phyloP scores from a whole-genome alignment of 352 stramenopile genomes.

The Pythium graminicola region DNA sequence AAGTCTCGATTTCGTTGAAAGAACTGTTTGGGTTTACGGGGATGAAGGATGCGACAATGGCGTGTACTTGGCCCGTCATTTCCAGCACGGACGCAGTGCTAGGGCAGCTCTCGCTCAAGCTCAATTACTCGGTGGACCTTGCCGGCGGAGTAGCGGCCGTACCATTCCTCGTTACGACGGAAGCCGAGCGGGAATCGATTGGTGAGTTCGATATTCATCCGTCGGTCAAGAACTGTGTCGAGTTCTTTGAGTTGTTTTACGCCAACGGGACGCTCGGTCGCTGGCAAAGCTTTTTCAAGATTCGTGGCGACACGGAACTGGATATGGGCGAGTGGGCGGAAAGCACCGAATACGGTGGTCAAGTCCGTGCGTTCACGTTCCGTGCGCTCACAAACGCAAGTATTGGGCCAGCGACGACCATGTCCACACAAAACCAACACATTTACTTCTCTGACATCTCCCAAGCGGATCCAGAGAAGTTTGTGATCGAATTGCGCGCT shows the following conservation, averaged over 20 bases:
- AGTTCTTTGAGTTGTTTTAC: slow-evolving; percentile 71
- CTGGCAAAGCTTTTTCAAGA: slow-evolving; percentile 59
- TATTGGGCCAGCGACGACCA: slow-evolving; percentile 77
- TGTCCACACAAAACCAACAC: slow-evolving; percentile 74
- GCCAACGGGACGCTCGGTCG: slow-evolving; percentile 38
- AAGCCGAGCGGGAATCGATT: slow-evolving; percentile 54
- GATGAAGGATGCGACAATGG: slow-evolving; percentile 50
- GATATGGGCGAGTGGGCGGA: slow-evolving; percentile 55
- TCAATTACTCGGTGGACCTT: slow-evolving; percentile 61
- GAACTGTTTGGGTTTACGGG: slow-evolving; percentile 70
- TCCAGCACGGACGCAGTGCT: slow-evolving; percentile 59
- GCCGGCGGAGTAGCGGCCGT: slow-evolving; percentile 34
- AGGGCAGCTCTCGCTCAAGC: slow-evolving; percentile 56
- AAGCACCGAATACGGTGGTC: slow-evolving; percentile 63
- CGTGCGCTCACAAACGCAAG: slow-evolving; percentile 73
- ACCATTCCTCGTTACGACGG: slow-evolving; percentile 66
- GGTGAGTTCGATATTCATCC: slow-evolving; percentile 63
- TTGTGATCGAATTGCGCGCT: slow-evolving; percentile 57
- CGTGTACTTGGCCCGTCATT: slow-evolving; percentile 67
- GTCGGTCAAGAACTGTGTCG: slow-evolving; percentile 36
- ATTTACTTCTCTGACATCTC: slow-evolving; percentile 37
- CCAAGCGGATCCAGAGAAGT: slow-evolving; percentile 34
- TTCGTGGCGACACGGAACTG: slow-evolving; percentile 67
- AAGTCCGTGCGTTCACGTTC: slow-evolving; percentile 57
- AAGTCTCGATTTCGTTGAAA: slow-evolving; percentile 62